Evolutionary conservation across 306 rosid genomes (phyloP).

Genomic region (Vigna reflexopilosa): DNA sequence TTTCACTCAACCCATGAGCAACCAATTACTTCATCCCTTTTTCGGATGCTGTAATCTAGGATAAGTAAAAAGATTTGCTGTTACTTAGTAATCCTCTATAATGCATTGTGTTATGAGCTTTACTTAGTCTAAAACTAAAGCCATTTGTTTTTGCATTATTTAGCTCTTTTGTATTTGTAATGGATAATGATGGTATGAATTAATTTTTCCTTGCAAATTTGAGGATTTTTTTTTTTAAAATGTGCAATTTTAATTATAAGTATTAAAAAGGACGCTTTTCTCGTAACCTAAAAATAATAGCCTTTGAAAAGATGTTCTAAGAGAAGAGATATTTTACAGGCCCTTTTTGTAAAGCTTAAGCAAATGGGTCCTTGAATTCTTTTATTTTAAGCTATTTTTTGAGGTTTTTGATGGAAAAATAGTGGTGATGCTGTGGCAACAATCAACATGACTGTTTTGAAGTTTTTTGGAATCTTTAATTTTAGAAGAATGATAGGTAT

Average conservation of each 20-base stretch:
- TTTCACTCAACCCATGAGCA: no score
- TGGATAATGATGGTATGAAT: constrained; percentile 28
- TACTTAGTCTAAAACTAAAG: constrained; percentile 19
- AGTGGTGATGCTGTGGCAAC: neutral
- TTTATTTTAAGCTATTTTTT: neutral
- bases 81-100: neutral
- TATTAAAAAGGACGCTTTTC: neutral
- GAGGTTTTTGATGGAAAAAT: constrained; percentile 22
- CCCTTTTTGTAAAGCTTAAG: neutral
- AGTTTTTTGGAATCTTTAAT: neutral
- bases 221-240: neutral
- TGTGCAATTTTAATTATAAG: neutral
- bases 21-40: no score
- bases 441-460: neutral
- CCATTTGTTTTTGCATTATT: constrained; percentile 15
- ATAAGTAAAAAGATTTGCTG: constrained; percentile 9
- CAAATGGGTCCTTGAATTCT: neutral
- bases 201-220: constrained; percentile 23
- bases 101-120: neutral
- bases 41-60: constrained; percentile 11
- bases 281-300: neutral
- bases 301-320: neutral
- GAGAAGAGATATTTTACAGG: neutral
- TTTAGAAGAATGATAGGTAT: neutral
- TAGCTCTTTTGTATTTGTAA: neutral